Evolutionary conservation across 106 monocot genomes (phyloP).

Genomic region (Dendrobium catenatum): DNA sequence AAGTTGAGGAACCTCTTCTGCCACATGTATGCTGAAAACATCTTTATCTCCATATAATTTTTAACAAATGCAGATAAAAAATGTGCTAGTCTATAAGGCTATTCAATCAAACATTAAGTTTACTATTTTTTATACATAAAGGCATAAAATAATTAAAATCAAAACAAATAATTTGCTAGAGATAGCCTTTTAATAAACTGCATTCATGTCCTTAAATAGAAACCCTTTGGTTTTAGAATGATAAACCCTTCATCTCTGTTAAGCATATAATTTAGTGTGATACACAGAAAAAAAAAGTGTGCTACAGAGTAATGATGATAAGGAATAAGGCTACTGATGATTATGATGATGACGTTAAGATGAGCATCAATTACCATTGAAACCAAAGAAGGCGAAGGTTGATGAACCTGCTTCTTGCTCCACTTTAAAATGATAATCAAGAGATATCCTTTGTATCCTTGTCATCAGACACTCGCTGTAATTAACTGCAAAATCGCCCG

Average conservation of each 20-base stretch:
- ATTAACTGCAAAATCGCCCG: constrained; percentile 57
- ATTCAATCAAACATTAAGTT: neutral
- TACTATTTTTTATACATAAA: no score
- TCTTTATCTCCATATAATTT: neutral
- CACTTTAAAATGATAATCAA: constrained; percentile 65
- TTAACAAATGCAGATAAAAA: neutral
- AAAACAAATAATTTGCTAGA: neutral
- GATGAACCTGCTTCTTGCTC: constrained; percentile 58
- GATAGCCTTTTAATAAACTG: neutral
- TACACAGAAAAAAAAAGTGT: neutral
- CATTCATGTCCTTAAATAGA: neutral
- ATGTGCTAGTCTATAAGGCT: neutral
- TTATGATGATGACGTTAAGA: neutral
- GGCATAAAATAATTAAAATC: neutral
- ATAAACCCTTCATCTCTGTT: neutral
- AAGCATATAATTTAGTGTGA: neutral
- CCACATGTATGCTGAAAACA: neutral
- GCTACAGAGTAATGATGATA: neutral
- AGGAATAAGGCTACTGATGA: neutral
- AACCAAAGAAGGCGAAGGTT: constrained; percentile 45
- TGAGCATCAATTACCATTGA: constrained; percentile 31
- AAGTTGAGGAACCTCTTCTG: neutral
- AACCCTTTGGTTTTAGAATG: neutral
- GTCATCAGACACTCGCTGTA: constrained; percentile 37
- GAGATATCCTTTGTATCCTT: constrained; percentile 55